Evolutionary conservation across 192 early-diverging fungal species (phyloP), one percentile per base, ranked within the genome.

Genomic region (Mortierella claussenii): DNA sequence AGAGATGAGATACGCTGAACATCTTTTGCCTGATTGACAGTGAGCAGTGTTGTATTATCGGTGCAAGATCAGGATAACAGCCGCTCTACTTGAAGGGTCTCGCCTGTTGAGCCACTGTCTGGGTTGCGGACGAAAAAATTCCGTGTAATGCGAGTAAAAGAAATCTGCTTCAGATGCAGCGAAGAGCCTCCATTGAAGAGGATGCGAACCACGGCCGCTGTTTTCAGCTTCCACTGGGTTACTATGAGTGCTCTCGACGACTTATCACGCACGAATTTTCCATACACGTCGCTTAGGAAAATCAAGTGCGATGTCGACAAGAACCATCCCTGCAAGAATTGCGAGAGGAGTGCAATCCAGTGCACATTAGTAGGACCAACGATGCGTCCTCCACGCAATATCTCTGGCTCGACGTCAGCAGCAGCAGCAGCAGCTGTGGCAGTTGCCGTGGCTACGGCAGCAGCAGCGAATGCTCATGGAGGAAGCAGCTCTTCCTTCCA

Each of bases 271-370:
- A n/a, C n/a, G n/a, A 49, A 49, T 49, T 26, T 24, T 49, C 27
- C 13, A 49, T 48, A 20, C n/a, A 31, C n/a, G 32, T 46, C 33
- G 1, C 28, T 8, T 65, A 75, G 71, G 23, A 75, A 75, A 49
- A 75, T 75, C 47, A 75, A 75, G 49, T 75, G 71, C 32, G 71
- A 75, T 55, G 71, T 75, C 28, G 71, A 75, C 36, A 65, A 65
- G 34, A 31, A 57, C 20, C 34, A 53, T 27, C 71, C 71, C 23
- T 75, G 71, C 32, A 60, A 54, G 42, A 75, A 75, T 21, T 75
- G 71, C 30, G 71, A 75, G n/a, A 65, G 64, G 47, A 75, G 34
- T 20, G 34, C 71, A 5, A 63, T 66, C 8, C 71, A 65, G 44
- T 75, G 71, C 47, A 75, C 71, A 1, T 50, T 75, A 57, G 62